Percentiles rank a stretch among this genome's conserved stretches.
Conservation (phyloP, 495 filamentous ascomycete species). For the Xylaria cubensis region DNA sequence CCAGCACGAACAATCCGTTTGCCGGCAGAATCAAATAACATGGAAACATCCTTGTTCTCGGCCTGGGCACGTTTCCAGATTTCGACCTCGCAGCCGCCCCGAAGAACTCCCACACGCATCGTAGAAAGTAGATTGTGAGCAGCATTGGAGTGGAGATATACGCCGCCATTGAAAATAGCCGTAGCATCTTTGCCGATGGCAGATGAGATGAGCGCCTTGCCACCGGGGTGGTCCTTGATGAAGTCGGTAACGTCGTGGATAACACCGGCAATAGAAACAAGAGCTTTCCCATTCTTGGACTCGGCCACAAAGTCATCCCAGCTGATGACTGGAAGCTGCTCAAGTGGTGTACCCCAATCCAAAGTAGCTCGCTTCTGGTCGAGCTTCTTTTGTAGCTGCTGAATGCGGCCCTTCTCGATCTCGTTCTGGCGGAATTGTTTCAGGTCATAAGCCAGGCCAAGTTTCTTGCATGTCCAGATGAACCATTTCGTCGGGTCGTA, state of each 20-base stretch:
- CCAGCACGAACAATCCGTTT: slow-evolving; percentile 89
- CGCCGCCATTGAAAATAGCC: slow-evolving; percentile 98
- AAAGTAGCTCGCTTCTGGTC: slow-evolving; percentile 92
- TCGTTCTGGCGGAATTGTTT: slow-evolving; percentile 98
- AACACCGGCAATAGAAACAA: slow-evolving; percentile 89
- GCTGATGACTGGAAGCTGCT: slow-evolving; percentile 92
- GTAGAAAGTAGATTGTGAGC: slow-evolving; percentile 97
- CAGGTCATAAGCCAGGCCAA: slow-evolving; percentile 91
- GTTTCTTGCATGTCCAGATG: slow-evolving; percentile 93
- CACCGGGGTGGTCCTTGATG: slow-evolving; percentile 96
- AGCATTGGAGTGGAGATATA: slow-evolving; percentile 97
- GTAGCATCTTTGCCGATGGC: slow-evolving; percentile 98
- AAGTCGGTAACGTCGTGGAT: slow-evolving; percentile 95
- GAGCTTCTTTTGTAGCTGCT: slow-evolving; percentile 98
- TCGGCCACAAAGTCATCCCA: slow-evolving; percentile 95
- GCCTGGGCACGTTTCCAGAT: slow-evolving; percentile 96
- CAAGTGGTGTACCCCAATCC: slow-evolving; percentile 95
- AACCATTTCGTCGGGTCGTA: slow-evolving; percentile 99
- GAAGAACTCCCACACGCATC: slow-evolving; percentile 95
- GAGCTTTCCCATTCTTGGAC: slow-evolving; percentile 84
- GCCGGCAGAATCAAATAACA: slow-evolving; percentile 81
- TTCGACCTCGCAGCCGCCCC: slow-evolving; percentile 96
- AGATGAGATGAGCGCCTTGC: slow-evolving; percentile 90
- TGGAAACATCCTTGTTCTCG: slow-evolving; percentile 84
- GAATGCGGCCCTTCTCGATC: slow-evolving; percentile 97